Base-by-base conservation (phyloP, 441 rosid genomes). In the Isatis lusitanica region DNA sequence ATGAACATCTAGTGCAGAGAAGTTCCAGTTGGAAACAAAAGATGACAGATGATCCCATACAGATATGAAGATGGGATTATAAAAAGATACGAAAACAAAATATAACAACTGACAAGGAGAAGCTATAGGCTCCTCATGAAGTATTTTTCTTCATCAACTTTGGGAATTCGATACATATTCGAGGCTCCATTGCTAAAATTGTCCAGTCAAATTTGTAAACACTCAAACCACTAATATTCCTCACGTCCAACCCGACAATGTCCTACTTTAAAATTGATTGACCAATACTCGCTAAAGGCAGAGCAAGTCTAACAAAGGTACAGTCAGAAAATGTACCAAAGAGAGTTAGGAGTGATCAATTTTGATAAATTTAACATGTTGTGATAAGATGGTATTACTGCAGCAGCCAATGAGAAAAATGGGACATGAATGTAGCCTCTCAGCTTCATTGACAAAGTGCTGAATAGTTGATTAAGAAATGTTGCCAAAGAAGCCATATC, bases 391-490 rank as follows among this genome's bases (percentile, higher is more conserved):
- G 94, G 90, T 58, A 92, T 77, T 50, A 92, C 18, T 31, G 87
- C 76, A 74, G 84, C 82, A 77, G 90, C 91, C 56, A 92, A 80
- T 1, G 94, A 89, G n/a, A n/a, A n/a, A n/a, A n/a, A 88, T 64
- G 24, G 91, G 85, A 76, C 74, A 75, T 4, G 86, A 81, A 52
- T 84, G 87, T 40, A 86, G 79, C 63, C 77, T 79, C 82, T 84
- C 90, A 36, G 81, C 86, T 85, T 89, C 90, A 79, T 67, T 80
- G 55, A 76, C 43, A 38, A 90, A 74, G 38, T 72, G 75, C 68
- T 68, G 89, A 79, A 82, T 61, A 51, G 82, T 50, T 31, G 76
- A 82, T 76, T 85, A 83, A 1, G 87, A 76, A 53, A 88, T 76
- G 74, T 77, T 86, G 21, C 76, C 73, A 42, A 89, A 85, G 39